Evolutionary conservation across 805 yeast genomes (phyloP), one percentile per base, ranked within the genome.

Genomic region (Starmerella roubikii): DNA sequence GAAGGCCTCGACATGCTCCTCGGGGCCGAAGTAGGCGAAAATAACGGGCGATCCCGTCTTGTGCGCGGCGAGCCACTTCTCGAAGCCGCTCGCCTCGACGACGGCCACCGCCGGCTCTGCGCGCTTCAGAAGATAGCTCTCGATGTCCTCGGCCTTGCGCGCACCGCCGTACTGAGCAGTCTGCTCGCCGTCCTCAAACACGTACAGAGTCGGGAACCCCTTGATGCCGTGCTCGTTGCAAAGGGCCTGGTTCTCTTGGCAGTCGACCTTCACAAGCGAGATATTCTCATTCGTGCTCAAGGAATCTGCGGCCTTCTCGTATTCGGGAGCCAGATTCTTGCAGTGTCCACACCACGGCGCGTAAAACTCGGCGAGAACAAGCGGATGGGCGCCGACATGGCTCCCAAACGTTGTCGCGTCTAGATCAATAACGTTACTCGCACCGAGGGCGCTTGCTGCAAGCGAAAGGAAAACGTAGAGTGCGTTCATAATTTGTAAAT

Each of bases 321-420:
- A 51, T 45, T 60, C 64, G 30, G 59, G 60, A 18, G 56, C 62
- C 16, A 59, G 54, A 26, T 51, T 54, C 54, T 57, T 56, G 60
- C 98, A 88, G 59, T 88, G 84, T 4, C 96, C 95, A 64, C 98
- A 88, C 97, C 97, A 86, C 28, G 96, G 95, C 4, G 97, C 96
- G 58, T 79, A 86, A 59, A 86, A 86, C 62, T 85, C 85, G 18
- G 84, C 85, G 16, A 85, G 44, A 18, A 83, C 93, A 50, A 86
- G 67, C 26, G 84, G 80, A 65, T 86, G 79, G 40, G 69, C 73
- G 35, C 64, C 61, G 47, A 88, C 61, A 60, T 81, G 83, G 13
- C 67, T 59, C 41, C 71, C 70, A 58, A 82, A 88, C 42, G 69
- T 70, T 28, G 68, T 75, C 17, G 76, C 62, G 28, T 80, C 72